These are phyloP conservation scores for Ophiostoma montium DNA, from an alignment of 2,329 filamentous ascomycete genomes.

Conservation along the genomic window DNA sequence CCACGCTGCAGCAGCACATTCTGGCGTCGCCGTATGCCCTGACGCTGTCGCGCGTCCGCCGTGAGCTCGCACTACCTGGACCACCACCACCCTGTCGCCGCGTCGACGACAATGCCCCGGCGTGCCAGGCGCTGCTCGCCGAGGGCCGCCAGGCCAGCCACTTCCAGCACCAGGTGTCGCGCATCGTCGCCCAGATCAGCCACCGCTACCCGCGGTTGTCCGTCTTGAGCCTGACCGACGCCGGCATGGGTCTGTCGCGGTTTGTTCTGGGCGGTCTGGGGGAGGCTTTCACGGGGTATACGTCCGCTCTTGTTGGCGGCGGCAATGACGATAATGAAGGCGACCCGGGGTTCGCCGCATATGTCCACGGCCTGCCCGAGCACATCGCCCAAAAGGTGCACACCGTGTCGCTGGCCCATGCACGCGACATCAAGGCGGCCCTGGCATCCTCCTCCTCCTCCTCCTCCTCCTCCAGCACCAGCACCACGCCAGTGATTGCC, in stretches of 20 bases:
- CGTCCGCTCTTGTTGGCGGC: not conserved
- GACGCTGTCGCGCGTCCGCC: not conserved
- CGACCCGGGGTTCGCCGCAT: not conserved
- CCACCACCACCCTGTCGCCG: no score
- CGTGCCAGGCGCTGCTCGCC: conserved; percentile 14
- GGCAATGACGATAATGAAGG: no score
- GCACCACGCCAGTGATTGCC: not conserved
- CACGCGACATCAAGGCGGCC: not conserved
- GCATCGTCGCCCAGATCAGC: conserved; percentile 23
- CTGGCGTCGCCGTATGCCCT: not conserved
- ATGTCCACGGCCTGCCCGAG: not conserved
- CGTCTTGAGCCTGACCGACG: conserved; percentile 23
- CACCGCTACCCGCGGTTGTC: conserved; percentile 27
- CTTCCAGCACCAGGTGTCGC: conserved; percentile 22
- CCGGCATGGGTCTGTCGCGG: conserved; percentile 18
- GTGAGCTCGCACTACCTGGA: conserved; percentile 7
- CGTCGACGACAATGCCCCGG: conserved; percentile 4
- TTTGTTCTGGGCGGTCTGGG: conserved; percentile 20
- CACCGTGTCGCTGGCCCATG: not conserved
- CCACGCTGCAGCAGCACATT: not conserved
- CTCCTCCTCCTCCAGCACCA: no score
- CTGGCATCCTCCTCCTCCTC: no score
- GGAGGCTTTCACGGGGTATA: conserved; percentile 16
- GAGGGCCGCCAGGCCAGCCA: conserved; percentile 19
- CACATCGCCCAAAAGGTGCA: not conserved